Percentiles rank a stretch among this genome's conserved stretches.
These are phyloP conservation scores for Colletotrichum eleusines DNA, from an alignment of 2,329 filamentous ascomycete species.

Conservation along the genomic window DNA sequence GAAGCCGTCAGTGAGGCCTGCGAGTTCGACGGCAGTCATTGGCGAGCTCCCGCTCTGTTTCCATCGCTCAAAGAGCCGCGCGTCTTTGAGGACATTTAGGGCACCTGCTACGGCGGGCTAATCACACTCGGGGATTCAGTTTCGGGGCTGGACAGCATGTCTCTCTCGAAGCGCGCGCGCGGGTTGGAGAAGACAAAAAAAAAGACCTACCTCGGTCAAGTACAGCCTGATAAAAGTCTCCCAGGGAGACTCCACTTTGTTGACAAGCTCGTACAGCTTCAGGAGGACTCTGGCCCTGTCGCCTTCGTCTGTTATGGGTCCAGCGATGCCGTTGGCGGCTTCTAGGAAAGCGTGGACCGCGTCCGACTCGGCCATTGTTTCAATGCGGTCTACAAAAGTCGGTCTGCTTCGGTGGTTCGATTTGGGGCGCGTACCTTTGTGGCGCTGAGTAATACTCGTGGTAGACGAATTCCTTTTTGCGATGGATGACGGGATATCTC, in stretches of 20 bases:
- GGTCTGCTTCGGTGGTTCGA: background rate
- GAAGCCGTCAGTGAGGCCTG: background rate
- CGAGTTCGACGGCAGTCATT: slow-evolving; percentile 3
- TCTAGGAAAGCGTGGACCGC: background rate
- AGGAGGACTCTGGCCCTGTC: slow-evolving; percentile 7
- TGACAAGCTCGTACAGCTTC: slow-evolving; percentile 14
- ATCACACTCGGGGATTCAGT: background rate
- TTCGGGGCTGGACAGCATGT: too few species aligned
- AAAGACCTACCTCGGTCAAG: slow-evolving; percentile 5
- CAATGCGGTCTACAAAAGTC: too few species aligned
- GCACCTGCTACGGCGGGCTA: background rate
- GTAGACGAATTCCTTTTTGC: too few species aligned
- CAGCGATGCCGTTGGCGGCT: background rate
- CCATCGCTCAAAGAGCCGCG: slow-evolving; percentile 12
- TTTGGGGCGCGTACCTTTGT: background rate
- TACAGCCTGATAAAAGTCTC: slow-evolving; percentile 19
- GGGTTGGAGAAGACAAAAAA: too few species aligned
- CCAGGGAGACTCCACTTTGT: slow-evolving; percentile 23
- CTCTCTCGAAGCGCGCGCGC: too few species aligned
- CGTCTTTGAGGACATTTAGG: slow-evolving; percentile 3
- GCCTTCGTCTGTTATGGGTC: background rate
- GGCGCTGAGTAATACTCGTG: background rate
- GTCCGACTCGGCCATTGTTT: too few species aligned
- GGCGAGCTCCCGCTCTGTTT: background rate
- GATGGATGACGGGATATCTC: too few species aligned